Percentiles rank a stretch among this genome's conserved stretches.
These are phyloP conservation scores for Monilinia polystroma DNA, from an alignment of 2,329 filamentous ascomycete genomes.

Conservation along the genomic window DNA sequence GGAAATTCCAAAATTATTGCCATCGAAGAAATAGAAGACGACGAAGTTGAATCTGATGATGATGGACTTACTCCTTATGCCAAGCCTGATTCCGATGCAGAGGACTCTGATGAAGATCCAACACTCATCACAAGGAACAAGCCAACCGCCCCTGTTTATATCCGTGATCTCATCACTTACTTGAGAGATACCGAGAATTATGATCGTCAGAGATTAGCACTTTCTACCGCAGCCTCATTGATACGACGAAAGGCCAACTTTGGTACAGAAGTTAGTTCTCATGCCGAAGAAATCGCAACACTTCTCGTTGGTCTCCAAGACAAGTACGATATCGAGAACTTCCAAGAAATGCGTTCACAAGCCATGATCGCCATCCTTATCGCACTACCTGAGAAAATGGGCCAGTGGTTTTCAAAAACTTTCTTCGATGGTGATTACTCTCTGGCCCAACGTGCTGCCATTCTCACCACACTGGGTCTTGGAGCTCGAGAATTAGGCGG, in stretches of 20 bases:
- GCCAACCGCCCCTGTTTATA: conserved; percentile 81
- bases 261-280: conserved; percentile 82
- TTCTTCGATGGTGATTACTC: conserved; percentile 95
- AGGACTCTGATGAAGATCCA: conserved; percentile 92
- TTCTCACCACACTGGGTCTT: conserved; percentile 80
- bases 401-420: conserved; percentile 76
- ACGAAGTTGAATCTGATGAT: conserved; percentile 48
- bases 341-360: conserved; percentile 72
- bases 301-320: conserved; percentile 79
- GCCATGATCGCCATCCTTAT: conserved; percentile 79
- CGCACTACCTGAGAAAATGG: conserved; percentile 74
- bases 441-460: conserved; percentile 74
- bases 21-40: conserved; percentile 65
- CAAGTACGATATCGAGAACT: conserved; percentile 76
- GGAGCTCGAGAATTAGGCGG: conserved; percentile 83
- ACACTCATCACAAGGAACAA: conserved; percentile 83
- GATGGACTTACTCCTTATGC: conserved; percentile 66
- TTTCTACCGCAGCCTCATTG: conserved; percentile 72
- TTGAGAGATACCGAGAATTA: conserved; percentile 80
- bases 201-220: conserved; percentile 77
- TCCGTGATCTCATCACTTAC: conserved; percentile 77
- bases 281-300: conserved; percentile 76
- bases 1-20: conserved; percentile 45
- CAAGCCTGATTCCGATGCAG: conserved; percentile 83
- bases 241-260: conserved; percentile 88